Evolutionary conservation across 2,329 filamentous ascomycete species (phyloP).

Genomic region (Penicillium frequentans): DNA sequence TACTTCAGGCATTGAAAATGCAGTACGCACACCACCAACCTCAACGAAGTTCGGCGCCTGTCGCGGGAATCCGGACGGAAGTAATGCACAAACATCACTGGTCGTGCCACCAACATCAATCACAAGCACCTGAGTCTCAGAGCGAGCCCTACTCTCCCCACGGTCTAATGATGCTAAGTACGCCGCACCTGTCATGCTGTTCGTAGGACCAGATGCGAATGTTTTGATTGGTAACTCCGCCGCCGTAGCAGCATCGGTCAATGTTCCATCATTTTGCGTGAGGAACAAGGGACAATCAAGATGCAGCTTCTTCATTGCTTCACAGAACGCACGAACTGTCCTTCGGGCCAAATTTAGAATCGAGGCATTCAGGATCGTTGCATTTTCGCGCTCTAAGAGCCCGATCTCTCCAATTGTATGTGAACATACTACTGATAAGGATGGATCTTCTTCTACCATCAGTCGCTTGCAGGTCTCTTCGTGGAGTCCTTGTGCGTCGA

Average conservation of each 20-base stretch:
- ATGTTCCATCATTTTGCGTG: conserved; percentile 54
- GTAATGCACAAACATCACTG: conserved; percentile 59
- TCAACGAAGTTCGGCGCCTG: conserved; percentile 61
- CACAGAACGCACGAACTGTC: conserved; percentile 19
- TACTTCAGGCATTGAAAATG: conserved; percentile 60
- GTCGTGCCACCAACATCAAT: conserved; percentile 64
- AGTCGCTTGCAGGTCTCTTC: conserved; percentile 10
- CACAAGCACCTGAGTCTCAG: conserved; percentile 39
- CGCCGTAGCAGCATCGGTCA: conserved; percentile 49
- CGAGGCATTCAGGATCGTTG: background rate
- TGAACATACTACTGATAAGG: conserved; percentile 46
- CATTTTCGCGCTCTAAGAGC: background rate
- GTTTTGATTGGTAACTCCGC: conserved; percentile 52
- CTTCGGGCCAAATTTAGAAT: background rate
- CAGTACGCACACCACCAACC: conserved; percentile 59
- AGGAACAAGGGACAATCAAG: conserved; percentile 51
- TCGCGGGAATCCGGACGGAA: conserved; percentile 60
- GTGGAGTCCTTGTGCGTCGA: conserved; percentile 47
- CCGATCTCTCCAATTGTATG: conserved; percentile 49
- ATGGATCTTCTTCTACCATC: conserved; percentile 5
- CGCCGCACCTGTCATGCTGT: conserved; percentile 54
- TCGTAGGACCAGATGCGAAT: conserved; percentile 54
- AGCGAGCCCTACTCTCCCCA: background rate
- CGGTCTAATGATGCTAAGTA: conserved; percentile 28
- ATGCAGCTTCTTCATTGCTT: conserved; percentile 47